Conservation (phyloP, 2,329 filamentous ascomycete species). For the Xylariaceae sp. region DNA sequence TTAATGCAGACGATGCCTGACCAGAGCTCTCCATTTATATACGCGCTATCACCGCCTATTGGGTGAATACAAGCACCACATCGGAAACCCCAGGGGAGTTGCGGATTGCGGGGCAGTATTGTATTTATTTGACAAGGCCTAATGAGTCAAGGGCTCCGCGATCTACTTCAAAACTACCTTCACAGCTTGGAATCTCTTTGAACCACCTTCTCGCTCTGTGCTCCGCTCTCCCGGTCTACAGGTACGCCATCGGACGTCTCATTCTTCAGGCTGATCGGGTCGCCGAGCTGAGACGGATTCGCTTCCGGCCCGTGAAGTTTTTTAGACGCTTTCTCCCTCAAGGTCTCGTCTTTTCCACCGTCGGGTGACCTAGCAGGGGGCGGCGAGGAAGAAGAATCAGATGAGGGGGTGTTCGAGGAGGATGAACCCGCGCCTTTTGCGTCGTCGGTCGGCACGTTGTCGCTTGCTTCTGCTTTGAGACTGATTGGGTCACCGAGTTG, state of each 20-base stretch:
- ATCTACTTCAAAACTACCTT: no score
- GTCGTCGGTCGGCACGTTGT: slow-evolving; percentile 20
- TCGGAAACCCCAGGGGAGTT: no score
- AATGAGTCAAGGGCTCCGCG: no score
- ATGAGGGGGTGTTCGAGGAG: slow-evolving; percentile 1
- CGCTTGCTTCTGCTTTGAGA: slow-evolving; percentile 36
- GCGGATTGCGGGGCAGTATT: no score
- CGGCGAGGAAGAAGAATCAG: not conserved
- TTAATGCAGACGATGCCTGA: no score
- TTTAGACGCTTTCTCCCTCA: slow-evolving; percentile 27
- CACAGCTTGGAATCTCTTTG: slow-evolving; percentile 26
- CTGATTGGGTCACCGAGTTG: slow-evolving; percentile 39
- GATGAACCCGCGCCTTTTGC: slow-evolving; percentile 18
- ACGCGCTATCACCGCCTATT: no score
- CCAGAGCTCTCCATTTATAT: no score
- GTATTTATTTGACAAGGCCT: no score
- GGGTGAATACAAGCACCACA: no score
- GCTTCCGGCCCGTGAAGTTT: slow-evolving; percentile 28
- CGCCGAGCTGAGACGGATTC: slow-evolving; percentile 37
- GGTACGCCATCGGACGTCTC: slow-evolving; percentile 31
- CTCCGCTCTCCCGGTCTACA: slow-evolving; percentile 19
- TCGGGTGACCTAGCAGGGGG: no score
- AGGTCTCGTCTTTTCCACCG: slow-evolving; percentile 12
- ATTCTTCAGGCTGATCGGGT: slow-evolving; percentile 37
- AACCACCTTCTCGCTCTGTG: slow-evolving; percentile 4